phyloP scores from a whole-genome alignment of 768 basidiomycete genomes.

The Clitopilus passeckerianus region DNA sequence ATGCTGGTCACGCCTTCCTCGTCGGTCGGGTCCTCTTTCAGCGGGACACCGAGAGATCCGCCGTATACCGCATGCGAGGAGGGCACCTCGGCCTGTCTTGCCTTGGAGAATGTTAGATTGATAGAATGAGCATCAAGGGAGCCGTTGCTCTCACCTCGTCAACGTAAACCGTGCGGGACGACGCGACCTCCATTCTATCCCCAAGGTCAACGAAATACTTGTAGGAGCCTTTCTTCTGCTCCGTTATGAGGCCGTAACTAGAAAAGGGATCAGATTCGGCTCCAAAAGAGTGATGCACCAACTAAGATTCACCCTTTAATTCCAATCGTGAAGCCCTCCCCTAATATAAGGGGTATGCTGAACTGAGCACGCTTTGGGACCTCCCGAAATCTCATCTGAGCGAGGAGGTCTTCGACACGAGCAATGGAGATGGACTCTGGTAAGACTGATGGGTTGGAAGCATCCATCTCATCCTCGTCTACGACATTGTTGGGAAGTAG shows the following conservation, averaged over 20 bases:
- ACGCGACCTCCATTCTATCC: slow-evolving; percentile 72
- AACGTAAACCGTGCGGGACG: slow-evolving; percentile 64
- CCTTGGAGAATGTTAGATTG: slow-evolving; percentile 20
- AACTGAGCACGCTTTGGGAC: slow-evolving; percentile 81
- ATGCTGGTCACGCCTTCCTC: slow-evolving; percentile 31
- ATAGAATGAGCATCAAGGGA: no score
- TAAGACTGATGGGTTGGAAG: slow-evolving; percentile 38
- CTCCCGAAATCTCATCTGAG: slow-evolving; percentile 79
- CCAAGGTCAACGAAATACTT: slow-evolving; percentile 81
- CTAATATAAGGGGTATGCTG: slow-evolving; percentile 77
- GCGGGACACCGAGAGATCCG: slow-evolving; percentile 28
- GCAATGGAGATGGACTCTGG: slow-evolving; percentile 71
- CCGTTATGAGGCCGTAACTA: slow-evolving; percentile 85
- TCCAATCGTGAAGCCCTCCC: slow-evolving; percentile 68
- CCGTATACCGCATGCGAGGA: slow-evolving; percentile 43
- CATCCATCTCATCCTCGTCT: slow-evolving; percentile 45
- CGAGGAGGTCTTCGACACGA: slow-evolving; percentile 71
- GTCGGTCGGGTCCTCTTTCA: slow-evolving; percentile 34
- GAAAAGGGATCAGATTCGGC: neutral
- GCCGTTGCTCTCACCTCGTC: slow-evolving; percentile 53
- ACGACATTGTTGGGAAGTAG: slow-evolving; percentile 48
- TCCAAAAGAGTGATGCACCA: neutral
- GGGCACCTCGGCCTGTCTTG: slow-evolving; percentile 39
- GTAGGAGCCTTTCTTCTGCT: slow-evolving; percentile 80
- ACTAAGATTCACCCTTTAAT: slow-evolving; percentile 64